A percentile compares a stretch with the other conserved stretches of the same genome.
Evolutionary conservation across 805 yeast species (phyloP).

Genomic region (Wickerhamomyces strasburgensis): DNA sequence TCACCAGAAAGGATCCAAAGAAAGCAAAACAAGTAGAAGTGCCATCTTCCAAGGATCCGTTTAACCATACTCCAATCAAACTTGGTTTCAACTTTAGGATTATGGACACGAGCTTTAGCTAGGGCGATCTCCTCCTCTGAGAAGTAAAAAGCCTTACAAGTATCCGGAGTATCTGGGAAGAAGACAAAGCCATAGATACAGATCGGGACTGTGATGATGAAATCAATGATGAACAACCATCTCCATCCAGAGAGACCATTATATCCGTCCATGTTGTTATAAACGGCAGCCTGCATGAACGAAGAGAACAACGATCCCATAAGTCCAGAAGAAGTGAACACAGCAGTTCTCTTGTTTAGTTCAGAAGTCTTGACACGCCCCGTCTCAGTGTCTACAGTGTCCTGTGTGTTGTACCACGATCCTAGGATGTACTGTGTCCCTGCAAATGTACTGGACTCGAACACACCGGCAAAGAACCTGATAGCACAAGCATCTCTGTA

Average conservation of each 20-base stretch:
- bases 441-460: conserved; percentile 52
- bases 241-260: conserved; percentile 56
- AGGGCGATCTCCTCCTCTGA: conserved; percentile 35
- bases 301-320: conserved; percentile 52
- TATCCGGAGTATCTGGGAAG: conserved; percentile 57
- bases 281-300: conserved; percentile 53
- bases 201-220: conserved; percentile 52
- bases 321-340: conserved; percentile 50
- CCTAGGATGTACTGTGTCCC: conserved; percentile 54
- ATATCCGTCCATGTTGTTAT: conserved; percentile 33
- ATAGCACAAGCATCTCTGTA: conserved; percentile 49
- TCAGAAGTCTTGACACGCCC: conserved; percentile 31
- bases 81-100: conserved; percentile 31
- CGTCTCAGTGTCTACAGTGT: conserved; percentile 19
- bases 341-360: conserved; percentile 45
- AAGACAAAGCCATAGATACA: conserved; percentile 50
- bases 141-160: conserved; percentile 37
- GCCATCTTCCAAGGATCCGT: conserved; percentile 49
- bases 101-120: conserved; percentile 40
- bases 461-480: conserved; percentile 56
- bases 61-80: conserved; percentile 33
- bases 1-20: conserved; percentile 50
- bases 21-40: conserved; percentile 48
- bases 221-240: conserved; percentile 65
- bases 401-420: conserved; percentile 43